Evolutionary conservation across 1,139 yeast genomes (phyloP), one percentile per base, ranked within the genome.

Genomic region (Geotrichum citri-aurantii): DNA sequence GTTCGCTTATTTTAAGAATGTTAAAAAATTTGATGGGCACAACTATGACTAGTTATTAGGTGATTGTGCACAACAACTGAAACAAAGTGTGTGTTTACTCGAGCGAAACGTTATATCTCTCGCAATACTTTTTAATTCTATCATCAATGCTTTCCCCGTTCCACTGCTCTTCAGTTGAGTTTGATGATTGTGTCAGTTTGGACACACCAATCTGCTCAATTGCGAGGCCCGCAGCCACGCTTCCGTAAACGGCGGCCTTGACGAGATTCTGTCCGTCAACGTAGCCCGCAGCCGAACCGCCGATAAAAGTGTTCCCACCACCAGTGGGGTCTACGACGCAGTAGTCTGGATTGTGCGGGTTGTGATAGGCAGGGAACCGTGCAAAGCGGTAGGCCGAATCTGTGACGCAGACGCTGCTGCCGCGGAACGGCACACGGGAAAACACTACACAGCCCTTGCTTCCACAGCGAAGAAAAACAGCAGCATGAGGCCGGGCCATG

Each of bases 231-330:
- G 96, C 89, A 0, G 87, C 90, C 3, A 91, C 75, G 61, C 83
- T 87, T 0, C 92, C 97, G 66, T 82, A 82, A 0, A 86, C 74
- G 1, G 86, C 84, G 0, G 85, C 90, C 1, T 75, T 68, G 0
- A 72, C 67, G 75, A 87, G 75, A 68, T 86, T 81, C 0, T 79
- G 76, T 0, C 66, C 62, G 37, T 42, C 49, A 5, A 84, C 68
- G 62, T 79, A 81, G 0, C 85, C 95, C 5, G 85, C 76, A 12
- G 86, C 79, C 66, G 88, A 83, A 0, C 86, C 96, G 0, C 97
- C 97, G 60, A 93, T 82, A 70, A 86, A 91, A 0, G 95, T 79
- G 69, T 92, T 92, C 0, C 98, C 98, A 2, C 96, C 97, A 0
- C 98, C 98, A 0, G 97, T 92, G 0, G 96, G 96, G 70, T 92